Base-by-base conservation (phyloP, 768 basidiomycete genomes). In the Amanita brunnescens region DNA sequence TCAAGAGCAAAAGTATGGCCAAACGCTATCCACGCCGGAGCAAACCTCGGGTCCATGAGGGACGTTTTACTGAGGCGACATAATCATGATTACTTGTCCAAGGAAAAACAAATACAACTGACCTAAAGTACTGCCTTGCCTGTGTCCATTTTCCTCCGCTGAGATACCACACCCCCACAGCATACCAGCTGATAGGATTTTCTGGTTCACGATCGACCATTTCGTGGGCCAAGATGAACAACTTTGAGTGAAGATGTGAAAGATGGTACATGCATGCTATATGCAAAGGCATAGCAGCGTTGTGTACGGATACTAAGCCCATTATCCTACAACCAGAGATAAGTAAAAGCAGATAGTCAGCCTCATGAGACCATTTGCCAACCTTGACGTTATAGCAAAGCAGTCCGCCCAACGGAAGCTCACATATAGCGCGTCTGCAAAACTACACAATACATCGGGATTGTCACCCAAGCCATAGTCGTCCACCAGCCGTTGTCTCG, bases 201-300 rank as follows among this genome's bases (percentile, higher is more conserved):
- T 93, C 90, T 0, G 96, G 94, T 62, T 97, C 94, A 42, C 81
- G 81, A 49, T 97, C 91, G 14, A 97, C 93, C 64, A 99, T 79
- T 62, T 96, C 91, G 60, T 98, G 96, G 0, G 96, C 96, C 34
- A 98, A 77, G 55, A 99, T 86, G 70, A 97, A 99, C 5, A 99
- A 79, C 58, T 87, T 86, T 2, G 94, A 93, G 59, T 94, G 89
- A 9, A 97, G 71, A 64, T 95, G 85, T 21, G 85, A 80, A 16
- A 98, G 75, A 66, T 99, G 95, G 62, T 94, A 89, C 91, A 98
- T 95, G 77, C 95, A 97, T 3, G 95, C 93, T 30, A 99, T 85
- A 62, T 99, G 95, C 53, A 98, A 64, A 0, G 94, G 92, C 70
- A 98, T 85, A 1, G 95, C 91, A 6, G 87, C 79, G 26, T 83